A percentile compares a stretch with the other conserved stretches of the same genome.
These are phyloP conservation scores for Escovopsis sp. DNA, from an alignment of 2,329 filamentous ascomycete species.

Conservation along the genomic window DNA sequence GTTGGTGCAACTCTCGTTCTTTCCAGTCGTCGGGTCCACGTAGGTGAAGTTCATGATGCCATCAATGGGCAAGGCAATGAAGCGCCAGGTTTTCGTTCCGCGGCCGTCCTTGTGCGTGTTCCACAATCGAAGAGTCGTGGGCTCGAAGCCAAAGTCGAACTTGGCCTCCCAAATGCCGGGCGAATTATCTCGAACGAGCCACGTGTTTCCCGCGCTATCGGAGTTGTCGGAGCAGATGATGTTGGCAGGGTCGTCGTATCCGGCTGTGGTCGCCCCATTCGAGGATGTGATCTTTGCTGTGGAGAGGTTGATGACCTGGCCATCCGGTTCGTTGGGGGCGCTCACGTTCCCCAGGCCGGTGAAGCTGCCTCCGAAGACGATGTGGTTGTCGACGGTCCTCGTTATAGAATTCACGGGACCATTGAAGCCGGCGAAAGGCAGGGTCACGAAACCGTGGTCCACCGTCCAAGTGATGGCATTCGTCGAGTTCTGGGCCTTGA, in stretches of 20 bases:
- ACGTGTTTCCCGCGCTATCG: conserved; percentile 63
- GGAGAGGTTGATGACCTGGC: conserved; percentile 70
- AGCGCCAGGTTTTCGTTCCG: conserved; percentile 78
- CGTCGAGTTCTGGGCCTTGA: conserved; percentile 63
- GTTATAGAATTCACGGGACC: conserved; percentile 77
- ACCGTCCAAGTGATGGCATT: conserved; percentile 77
- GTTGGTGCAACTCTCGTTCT: conserved; percentile 58
- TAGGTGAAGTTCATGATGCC: conserved; percentile 97
- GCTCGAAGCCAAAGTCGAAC: conserved; percentile 72
- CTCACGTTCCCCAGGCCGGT: conserved; percentile 74
- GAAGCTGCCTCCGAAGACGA: conserved; percentile 85
- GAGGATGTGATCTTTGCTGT: conserved; percentile 58
- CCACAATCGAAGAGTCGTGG: conserved; percentile 73
- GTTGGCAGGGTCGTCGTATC: conserved; percentile 61
- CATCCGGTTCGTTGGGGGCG: conserved; percentile 48
- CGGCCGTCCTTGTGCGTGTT: conserved; percentile 76
- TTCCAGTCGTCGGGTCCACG: conserved; percentile 55
- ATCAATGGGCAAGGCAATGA: conserved; percentile 68
- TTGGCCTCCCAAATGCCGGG: conserved; percentile 71
- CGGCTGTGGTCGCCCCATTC: conserved; percentile 43
- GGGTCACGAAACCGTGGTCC: conserved; percentile 54
- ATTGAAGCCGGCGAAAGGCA: conserved; percentile 91
- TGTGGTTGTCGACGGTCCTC: conserved; percentile 64
- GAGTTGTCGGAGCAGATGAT: conserved; percentile 60
- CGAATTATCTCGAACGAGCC: conserved; percentile 57